Conservation (phyloP, 139 green algal species). For the Picochlorum costavermella region DNA sequence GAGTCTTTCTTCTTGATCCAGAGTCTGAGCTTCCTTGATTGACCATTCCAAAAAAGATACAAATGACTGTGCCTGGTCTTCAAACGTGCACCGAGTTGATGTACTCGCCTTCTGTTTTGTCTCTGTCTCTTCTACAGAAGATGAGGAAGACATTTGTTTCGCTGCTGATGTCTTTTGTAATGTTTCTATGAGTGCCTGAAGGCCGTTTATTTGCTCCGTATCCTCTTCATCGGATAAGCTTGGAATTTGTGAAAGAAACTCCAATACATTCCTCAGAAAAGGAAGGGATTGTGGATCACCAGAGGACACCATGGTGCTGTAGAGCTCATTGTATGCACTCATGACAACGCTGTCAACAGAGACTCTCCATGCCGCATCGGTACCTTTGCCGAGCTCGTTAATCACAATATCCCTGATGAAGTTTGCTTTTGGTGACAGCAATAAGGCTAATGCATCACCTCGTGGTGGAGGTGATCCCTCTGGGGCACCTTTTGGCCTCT, state of each 20-base stretch:
- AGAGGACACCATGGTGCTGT: not conserved
- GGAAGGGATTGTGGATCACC: not conserved
- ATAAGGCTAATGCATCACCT: slow-evolving; percentile 52
- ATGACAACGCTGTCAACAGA: slow-evolving; percentile 36
- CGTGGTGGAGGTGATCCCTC: slow-evolving; percentile 13
- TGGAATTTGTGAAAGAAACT: slow-evolving; percentile 30
- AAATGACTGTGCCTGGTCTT: not conserved
- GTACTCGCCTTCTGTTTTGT: not conserved
- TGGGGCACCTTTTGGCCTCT: slow-evolving; percentile 9
- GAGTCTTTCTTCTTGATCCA: slow-evolving; percentile 12
- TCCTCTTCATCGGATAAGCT: slow-evolving; percentile 25
- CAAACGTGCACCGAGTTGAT: not conserved
- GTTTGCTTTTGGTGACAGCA: slow-evolving; percentile 58
- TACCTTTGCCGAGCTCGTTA: slow-evolving; percentile 76
- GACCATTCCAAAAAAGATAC: not conserved
- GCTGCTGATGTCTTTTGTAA: slow-evolving; percentile 13
- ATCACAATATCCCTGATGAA: slow-evolving; percentile 72
- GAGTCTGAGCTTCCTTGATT: slow-evolving; percentile 6
- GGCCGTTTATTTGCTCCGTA: slow-evolving; percentile 33
- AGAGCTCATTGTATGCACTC: slow-evolving; percentile 7
- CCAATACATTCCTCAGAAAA: slow-evolving; percentile 16
- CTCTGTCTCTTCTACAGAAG: not conserved
- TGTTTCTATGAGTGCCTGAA: slow-evolving; percentile 19
- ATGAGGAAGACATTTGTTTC: not conserved
- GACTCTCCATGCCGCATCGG: slow-evolving; percentile 61